Conservation (phyloP, 805 yeast genomes). For the Brettanomyces anomalus region DNA sequence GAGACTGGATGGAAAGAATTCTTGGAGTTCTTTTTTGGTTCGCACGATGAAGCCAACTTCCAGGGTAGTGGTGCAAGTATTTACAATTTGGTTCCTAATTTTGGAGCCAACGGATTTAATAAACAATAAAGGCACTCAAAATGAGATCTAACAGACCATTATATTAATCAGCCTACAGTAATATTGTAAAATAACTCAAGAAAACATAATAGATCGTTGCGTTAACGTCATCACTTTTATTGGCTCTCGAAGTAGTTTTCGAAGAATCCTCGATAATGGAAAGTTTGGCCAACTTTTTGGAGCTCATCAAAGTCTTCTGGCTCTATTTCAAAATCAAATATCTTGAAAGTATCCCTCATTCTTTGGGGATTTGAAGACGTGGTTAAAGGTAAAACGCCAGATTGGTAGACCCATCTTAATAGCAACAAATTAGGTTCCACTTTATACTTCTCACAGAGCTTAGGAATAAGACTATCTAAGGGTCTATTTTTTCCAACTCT, state of each 20-base stretch:
- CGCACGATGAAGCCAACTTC: too few relatives aligned
- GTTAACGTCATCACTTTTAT: too few relatives aligned
- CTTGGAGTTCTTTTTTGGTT: slow-evolving; percentile 18
- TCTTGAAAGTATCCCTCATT: slow-evolving; percentile 45
- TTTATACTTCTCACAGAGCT: slow-evolving; percentile 44
- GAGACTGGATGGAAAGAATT: slow-evolving; percentile 23
- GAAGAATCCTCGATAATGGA: slow-evolving; percentile 8
- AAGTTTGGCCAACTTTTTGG: slow-evolving; percentile 28
- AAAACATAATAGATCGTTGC: too few relatives aligned
- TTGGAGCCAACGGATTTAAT: too few relatives aligned
- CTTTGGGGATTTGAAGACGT: slow-evolving; percentile 56
- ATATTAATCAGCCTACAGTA: too few relatives aligned
- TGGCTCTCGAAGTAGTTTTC: background rate
- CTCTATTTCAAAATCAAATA: slow-evolving; percentile 46
- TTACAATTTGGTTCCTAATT: too few relatives aligned
- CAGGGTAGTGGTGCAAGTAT: too few relatives aligned
- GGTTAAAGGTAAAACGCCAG: slow-evolving; percentile 63
- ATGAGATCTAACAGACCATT: too few relatives aligned
- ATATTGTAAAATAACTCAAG: too few relatives aligned
- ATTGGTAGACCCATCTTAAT: slow-evolving; percentile 61
- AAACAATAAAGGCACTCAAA: too few relatives aligned
- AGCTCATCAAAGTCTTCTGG: slow-evolving; percentile 40
- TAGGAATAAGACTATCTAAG: slow-evolving; percentile 22
- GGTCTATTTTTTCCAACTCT: slow-evolving; percentile 37
- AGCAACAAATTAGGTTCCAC: slow-evolving; percentile 52